These are phyloP conservation scores for Oxyria digyna DNA, from an alignment of 148 eudicot genomes.

Conservation along the genomic window DNA sequence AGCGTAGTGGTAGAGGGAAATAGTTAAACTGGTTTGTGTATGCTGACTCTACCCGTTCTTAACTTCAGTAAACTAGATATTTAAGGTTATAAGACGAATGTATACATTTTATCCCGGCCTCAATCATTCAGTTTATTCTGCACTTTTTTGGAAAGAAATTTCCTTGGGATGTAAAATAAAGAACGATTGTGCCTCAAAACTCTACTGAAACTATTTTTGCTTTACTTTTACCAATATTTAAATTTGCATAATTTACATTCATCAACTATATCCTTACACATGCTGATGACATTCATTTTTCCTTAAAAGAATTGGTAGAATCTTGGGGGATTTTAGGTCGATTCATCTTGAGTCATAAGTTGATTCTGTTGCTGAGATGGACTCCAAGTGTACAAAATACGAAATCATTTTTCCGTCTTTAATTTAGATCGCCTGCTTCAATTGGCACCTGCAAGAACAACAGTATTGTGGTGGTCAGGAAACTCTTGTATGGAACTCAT, in stretches of 20 bases:
- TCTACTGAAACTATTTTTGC: neutral
- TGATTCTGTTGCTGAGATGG: neutral
- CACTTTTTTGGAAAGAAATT: neutral
- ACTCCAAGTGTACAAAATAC: neutral
- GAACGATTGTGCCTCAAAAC: neutral
- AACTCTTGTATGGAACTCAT: neutral
- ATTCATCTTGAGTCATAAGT: neutral
- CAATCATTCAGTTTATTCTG: too few relatives aligned
- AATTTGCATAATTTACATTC: neutral
- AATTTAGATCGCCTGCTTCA: slow-evolving; percentile 29
- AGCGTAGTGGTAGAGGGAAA: neutral
- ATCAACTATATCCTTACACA: neutral
- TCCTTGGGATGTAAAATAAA: neutral
- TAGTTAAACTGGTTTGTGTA: neutral
- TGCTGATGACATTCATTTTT: neutral
- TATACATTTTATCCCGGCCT: too few relatives aligned
- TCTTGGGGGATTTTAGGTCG: neutral
- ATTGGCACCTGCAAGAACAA: slow-evolving; percentile 42
- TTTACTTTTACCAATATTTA: neutral
- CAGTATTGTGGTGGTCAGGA: neutral
- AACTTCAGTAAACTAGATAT: neutral
- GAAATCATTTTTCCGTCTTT: slow-evolving; percentile 62
- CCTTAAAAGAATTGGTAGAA: neutral
- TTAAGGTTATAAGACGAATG: too few relatives aligned
- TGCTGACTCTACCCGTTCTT: neutral